Evolutionary conservation across 2,329 filamentous ascomycete genomes (phyloP).

Genomic region (Fusarium protoensiforme): DNA sequence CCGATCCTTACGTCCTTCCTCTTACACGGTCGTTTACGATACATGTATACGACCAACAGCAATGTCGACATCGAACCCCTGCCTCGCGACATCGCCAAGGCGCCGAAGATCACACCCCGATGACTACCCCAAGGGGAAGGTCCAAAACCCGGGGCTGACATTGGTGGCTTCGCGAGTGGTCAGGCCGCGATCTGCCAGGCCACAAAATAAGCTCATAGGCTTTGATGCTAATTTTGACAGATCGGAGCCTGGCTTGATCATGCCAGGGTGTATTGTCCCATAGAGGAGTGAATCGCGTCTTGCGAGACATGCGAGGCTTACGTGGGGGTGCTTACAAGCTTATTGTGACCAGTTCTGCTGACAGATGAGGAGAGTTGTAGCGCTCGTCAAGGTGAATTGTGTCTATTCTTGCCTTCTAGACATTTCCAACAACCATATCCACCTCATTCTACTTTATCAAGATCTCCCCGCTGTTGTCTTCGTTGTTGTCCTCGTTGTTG

Average conservation of each 20-base stretch:
- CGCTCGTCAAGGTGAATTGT: neutral
- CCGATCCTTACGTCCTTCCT: slow-evolving; percentile 3
- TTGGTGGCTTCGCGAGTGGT: slow-evolving; percentile 7
- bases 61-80: slow-evolving; percentile 32
- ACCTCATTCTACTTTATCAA: neutral
- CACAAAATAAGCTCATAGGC: slow-evolving; percentile 35
- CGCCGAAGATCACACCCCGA: slow-evolving; percentile 7
- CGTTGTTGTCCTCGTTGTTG: too few relatives aligned
- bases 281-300: neutral
- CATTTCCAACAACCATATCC: neutral
- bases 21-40: neutral
- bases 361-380: neutral
- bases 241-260: neutral
- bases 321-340: neutral
- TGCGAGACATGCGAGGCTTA: neutral
- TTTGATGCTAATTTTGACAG: slow-evolving; percentile 8
- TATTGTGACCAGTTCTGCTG: neutral
- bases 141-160: neutral
- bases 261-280: neutral
- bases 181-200: slow-evolving; percentile 5
- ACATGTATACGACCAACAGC: neutral
- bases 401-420: neutral
- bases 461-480: neutral
- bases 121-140: slow-evolving; percentile 29
- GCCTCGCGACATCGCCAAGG: slow-evolving; percentile 14